Evolutionary conservation across 106 monocot species (phyloP), one percentile per base, ranked within the genome.

Genomic region (Ottelia alismoides): DNA sequence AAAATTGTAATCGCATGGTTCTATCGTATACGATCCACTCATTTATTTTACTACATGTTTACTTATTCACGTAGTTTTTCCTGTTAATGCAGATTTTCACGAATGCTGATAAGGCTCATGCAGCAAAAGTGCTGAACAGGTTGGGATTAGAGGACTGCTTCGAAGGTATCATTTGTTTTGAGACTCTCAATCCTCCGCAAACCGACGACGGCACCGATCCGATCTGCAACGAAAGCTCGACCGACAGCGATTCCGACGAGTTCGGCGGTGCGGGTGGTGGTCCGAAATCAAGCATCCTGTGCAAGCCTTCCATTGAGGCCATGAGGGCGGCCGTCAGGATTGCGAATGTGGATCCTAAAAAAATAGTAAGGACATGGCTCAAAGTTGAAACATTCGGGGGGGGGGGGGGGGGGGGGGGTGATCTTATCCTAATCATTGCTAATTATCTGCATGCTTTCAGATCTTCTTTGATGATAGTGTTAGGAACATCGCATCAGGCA

Each of bases 101-200:
- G 17, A 92, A 92, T 64, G 70, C 82, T 25, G 92, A 92, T 57
- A 60, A 77, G 67, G 79, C 62, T 51, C 92, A 86, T 70, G 92
- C 67, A 11, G 73, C 59, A 12, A 50, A 53, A 67, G 86, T 80
- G 22, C 72, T 92, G 12, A 68, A 48, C 19, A 67, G 61, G 45
- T 60, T 92, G 20, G 86, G 92, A 6, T 59, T 92, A 22, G 92
- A 92, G 63, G 92, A 82, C 32, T 92, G 92, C 70, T 92, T 92
- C 57, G 86, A 92, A 51, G 86, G 82, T 20, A 62, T 86, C 24
- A 87, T 92, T 46, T 86, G 86, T 69, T 92, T 92, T 58, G 92
- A 92, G 69, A 82, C 92, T 12, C 76, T 92, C 10, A 92, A 92
- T 58, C 65, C 70, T n/a, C n/a, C n/a, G n/a, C n/a, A n/a, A n/a